These are phyloP conservation scores for Alternaria ethzedia DNA, from an alignment of 2,329 filamentous ascomycete genomes.

Conservation along the genomic window DNA sequence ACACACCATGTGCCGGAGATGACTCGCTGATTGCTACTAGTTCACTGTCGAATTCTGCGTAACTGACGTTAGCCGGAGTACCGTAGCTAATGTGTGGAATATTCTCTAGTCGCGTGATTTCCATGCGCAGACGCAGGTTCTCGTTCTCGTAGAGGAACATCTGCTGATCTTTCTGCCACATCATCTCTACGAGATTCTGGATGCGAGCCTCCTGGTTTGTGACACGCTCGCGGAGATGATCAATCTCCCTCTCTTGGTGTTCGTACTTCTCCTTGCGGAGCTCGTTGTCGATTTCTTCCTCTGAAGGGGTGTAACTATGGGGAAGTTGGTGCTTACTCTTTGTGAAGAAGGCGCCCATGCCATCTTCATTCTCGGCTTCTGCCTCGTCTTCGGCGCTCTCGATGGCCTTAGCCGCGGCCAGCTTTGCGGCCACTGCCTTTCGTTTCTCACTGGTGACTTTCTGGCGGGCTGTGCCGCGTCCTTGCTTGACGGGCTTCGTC, in stretches of 20 bases:
- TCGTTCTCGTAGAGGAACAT: constrained; percentile 5
- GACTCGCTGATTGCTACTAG: constrained; percentile 9
- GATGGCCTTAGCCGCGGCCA: constrained; percentile 9
- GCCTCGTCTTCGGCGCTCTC: constrained; percentile 16
- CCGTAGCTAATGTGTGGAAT: background rate
- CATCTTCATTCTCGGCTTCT: constrained; percentile 22
- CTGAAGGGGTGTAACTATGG: background rate
- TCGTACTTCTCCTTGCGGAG: background rate
- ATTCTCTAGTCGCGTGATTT: background rate
- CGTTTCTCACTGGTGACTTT: constrained; percentile 12
- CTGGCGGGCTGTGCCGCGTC: constrained; percentile 4
- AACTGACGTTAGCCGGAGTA: constrained; percentile 16
- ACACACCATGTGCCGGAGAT: constrained; percentile 12
- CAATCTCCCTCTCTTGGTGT: constrained; percentile 13
- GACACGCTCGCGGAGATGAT: constrained; percentile 10
- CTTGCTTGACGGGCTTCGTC: constrained; percentile 15
- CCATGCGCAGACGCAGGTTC: background rate
- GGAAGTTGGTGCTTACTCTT: constrained; percentile 23
- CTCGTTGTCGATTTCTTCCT: background rate
- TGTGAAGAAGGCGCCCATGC: constrained; percentile 25
- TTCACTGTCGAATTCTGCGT: constrained; percentile 28
- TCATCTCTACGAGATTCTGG: constrained; percentile 4
- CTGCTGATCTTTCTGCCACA: constrained; percentile 4
- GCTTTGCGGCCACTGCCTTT: constrained; percentile 9
- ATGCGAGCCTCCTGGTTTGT: constrained; percentile 9